A percentile compares a stretch with the other conserved stretches of the same genome.
These are phyloP conservation scores for Teratosphaeria epicoccoides DNA, from an alignment of 2,329 filamentous ascomycete species.

Conservation along the genomic window DNA sequence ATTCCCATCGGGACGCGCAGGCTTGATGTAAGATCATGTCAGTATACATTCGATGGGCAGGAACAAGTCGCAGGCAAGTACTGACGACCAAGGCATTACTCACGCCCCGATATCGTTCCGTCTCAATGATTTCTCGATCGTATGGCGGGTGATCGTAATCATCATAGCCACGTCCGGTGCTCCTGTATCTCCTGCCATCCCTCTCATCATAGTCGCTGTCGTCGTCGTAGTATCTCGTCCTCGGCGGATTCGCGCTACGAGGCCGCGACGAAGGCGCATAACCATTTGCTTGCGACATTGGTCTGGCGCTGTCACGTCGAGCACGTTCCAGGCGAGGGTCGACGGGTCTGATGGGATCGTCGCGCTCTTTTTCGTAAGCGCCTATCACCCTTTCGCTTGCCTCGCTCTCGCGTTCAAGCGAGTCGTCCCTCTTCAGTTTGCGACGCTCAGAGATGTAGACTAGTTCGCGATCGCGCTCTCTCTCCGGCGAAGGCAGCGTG, in stretches of 20 bases:
- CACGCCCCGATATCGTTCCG: conserved; percentile 24
- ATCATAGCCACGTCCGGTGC: conserved; percentile 16
- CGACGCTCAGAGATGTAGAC: conserved; percentile 1
- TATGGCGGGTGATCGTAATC: conserved; percentile 15
- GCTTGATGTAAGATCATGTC: conserved; percentile 6
- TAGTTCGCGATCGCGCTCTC: conserved; percentile 1
- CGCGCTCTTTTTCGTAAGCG: conserved; percentile 21
- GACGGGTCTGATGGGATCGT: conserved; percentile 20
- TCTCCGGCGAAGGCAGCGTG: conserved; percentile 6
- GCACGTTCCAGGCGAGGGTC: conserved; percentile 13
- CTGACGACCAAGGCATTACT: conserved; percentile 21
- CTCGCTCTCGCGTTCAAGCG: conserved; percentile 15
- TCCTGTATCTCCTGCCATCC: conserved; percentile 12
- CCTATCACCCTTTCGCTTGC: conserved; percentile 15
- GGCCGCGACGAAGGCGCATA: conserved; percentile 15
- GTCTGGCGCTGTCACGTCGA: conserved; percentile 14
- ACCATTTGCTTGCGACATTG: conserved; percentile 16
- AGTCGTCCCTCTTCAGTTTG: conserved; percentile 2
- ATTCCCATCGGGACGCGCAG: conserved; percentile 13
- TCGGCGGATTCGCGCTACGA: conserved; percentile 18
- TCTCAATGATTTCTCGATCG: conserved; percentile 22
- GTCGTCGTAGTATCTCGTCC: conserved; percentile 18
- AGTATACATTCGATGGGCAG: neutral
- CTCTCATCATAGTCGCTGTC: conserved; percentile 25
- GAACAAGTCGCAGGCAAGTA: conserved; percentile 2